Evolutionary conservation across 345 rosid species (phyloP), one percentile per base, ranked within the genome.

Genomic region (Arabidopsis suecica): DNA sequence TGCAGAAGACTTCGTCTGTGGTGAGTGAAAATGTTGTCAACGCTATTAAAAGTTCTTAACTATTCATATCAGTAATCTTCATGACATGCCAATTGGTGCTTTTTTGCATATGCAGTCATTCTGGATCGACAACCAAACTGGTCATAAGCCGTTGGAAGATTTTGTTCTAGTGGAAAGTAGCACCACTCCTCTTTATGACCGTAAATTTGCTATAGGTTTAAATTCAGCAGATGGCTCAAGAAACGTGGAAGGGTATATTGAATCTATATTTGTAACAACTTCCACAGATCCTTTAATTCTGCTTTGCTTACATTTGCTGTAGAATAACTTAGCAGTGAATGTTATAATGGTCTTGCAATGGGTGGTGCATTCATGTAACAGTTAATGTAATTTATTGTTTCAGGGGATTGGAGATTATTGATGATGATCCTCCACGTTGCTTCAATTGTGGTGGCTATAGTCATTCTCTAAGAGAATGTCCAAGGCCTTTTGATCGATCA

Each of bases 391-490:
- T 74, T 14, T 65, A 69, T 25, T 73, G 57, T 81, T 75, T 58
- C 82, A 95, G 99, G 64, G 93, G 93, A 14, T 74, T 82, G 83
- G 87, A 83, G 91, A 88, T 92, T 71, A 25, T 86, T 36, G 92
- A 73, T 14, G 88, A 82, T 22, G 93, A 85, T 78, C 90, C 96
- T 80, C 73, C 91, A 56, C 96, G 98, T 25, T 93, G 99, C 82
- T 96, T 93, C 85, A 96, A 96, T 63, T 96, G 99, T 80, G 89
- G 97, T 53, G 84, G 96, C 40, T 96, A 96, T 73, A 89, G 81
- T 78, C 99, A 96, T 84, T 77, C 98, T 49, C 40, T 96, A 72
- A 93, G 75, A 83, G 96, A 93, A 34, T 96, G 99, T 78, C 87
- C 85, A 61, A 92, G 86, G 84, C 99, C 99, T 65, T 94, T 89